Evolutionary conservation across 768 basidiomycete genomes (phyloP).

Genomic region (Gymnopilus dilepis): DNA sequence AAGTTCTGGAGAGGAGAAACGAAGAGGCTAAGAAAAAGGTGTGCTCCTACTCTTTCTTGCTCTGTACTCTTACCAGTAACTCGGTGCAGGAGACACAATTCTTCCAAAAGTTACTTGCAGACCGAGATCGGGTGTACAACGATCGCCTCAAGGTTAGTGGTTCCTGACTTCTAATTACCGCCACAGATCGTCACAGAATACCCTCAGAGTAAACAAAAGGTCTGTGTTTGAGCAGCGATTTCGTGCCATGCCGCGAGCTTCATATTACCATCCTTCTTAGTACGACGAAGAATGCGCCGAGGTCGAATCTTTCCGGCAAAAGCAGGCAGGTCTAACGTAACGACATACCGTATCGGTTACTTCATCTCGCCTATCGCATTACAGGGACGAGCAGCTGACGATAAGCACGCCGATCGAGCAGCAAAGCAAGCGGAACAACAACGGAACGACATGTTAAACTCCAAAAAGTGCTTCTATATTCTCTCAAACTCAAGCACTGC

Average conservation of each 20-base stretch:
- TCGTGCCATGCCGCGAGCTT: neutral
- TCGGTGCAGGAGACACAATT: constrained; percentile 62
- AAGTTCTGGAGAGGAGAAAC: constrained; percentile 60
- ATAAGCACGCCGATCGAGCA: constrained; percentile 75
- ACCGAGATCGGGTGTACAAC: constrained; percentile 69
- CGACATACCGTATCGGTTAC: neutral
- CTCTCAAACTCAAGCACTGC: neutral
- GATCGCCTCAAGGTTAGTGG: constrained; percentile 70
- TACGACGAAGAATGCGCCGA: constrained; percentile 83
- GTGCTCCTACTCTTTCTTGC: constrained; percentile 5
- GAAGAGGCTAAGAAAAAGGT: constrained; percentile 77
- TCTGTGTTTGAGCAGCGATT: constrained; percentile 24
- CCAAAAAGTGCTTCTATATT: constrained; percentile 69
- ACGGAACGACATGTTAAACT: constrained; percentile 75
- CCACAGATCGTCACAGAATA: constrained; percentile 7
- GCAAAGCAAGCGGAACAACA: constrained; percentile 81
- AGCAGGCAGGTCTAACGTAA: constrained; percentile 57
- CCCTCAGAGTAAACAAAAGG: constrained; percentile 68
- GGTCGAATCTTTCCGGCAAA: constrained; percentile 75
- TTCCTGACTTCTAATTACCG: constrained; percentile 2
- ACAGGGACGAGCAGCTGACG: constrained; percentile 71
- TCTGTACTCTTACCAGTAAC: neutral
- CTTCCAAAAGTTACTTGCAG: constrained; percentile 72
- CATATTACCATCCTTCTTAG: constrained; percentile 40
- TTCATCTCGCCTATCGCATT: constrained; percentile 13